Conservation (phyloP, 495 filamentous ascomycete genomes). For the Talaromyces wortmannii region DNA sequence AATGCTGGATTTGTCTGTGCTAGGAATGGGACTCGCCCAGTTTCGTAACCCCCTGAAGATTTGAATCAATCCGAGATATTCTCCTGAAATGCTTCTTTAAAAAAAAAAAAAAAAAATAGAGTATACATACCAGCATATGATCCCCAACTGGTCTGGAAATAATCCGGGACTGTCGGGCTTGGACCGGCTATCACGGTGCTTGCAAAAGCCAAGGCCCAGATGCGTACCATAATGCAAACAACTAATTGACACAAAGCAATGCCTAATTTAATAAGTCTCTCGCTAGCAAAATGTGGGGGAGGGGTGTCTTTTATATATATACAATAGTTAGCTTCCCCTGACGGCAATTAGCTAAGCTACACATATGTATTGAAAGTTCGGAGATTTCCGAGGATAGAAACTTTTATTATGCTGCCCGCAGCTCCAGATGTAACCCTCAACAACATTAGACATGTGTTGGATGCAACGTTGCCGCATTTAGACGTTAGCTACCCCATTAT, state of each 20-base stretch:
- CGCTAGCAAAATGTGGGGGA: neutral
- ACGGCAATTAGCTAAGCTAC: too few species aligned
- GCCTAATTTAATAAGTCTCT: neutral
- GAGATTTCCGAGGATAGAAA: too few species aligned
- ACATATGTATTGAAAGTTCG: too few species aligned
- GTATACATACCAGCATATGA: neutral
- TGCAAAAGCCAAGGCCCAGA: neutral
- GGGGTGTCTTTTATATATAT: neutral
- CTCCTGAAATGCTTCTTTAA: neutral
- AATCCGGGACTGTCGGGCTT: slow-evolving; percentile 32
- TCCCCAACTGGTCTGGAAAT: slow-evolving; percentile 41
- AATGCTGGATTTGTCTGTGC: slow-evolving; percentile 48
- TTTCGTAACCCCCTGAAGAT: slow-evolving; percentile 16
- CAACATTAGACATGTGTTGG: neutral
- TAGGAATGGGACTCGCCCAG: slow-evolving; percentile 47
- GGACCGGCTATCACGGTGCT: neutral
- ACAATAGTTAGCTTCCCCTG: neutral
- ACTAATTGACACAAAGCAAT: neutral
- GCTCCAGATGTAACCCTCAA: neutral
- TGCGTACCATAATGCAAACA: neutral
- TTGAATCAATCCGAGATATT: neutral
- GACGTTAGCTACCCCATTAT: neutral
- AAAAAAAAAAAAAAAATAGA: neutral
- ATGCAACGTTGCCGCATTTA: neutral
- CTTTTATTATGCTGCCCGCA: neutral